These are phyloP conservation scores for Cylindricascospora bacillispora DNA, from an alignment of 1,139 yeast species.

Conservation along the genomic window DNA sequence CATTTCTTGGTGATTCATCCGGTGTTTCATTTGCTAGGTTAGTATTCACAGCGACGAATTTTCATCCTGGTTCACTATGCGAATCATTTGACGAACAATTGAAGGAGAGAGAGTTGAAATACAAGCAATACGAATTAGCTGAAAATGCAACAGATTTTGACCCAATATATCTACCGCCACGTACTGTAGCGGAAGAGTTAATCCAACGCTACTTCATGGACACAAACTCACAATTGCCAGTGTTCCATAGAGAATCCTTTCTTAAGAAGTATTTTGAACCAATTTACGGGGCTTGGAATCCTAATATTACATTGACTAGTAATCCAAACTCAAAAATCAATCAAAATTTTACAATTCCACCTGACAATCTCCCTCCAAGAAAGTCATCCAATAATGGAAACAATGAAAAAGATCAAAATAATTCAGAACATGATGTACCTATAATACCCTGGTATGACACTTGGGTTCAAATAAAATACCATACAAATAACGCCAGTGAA, in stretches of 20 bases:
- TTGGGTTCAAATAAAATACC: constrained; percentile 4
- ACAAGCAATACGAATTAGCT: constrained; percentile 11
- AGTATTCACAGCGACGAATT: constrained; percentile 63
- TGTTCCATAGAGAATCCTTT: constrained; percentile 70
- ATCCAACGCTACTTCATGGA: constrained; percentile 63
- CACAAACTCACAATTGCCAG: constrained; percentile 70
- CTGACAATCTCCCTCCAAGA: too few species aligned
- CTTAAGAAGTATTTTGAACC: constrained; percentile 57
- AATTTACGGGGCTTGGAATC: constrained; percentile 54
- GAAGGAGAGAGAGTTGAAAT: constrained; percentile 14
- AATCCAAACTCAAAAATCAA: constrained; percentile 40
- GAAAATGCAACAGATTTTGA: constrained; percentile 11
- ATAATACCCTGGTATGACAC: constrained; percentile 14
- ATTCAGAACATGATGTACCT: neutral
- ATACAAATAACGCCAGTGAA: constrained; percentile 4
- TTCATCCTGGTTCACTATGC: constrained; percentile 29
- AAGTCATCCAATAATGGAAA: constrained; percentile 1
- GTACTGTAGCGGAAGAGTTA: constrained; percentile 53
- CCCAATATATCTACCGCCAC: constrained; percentile 43
- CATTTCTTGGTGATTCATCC: constrained; percentile 41
- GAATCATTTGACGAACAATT: constrained; percentile 15
- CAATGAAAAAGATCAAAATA: constrained; percentile 2
- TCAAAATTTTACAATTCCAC: constrained; percentile 16
- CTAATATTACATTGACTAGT: constrained; percentile 46
- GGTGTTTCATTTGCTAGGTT: constrained; percentile 64